phyloP scores from a whole-genome alignment of 306 rosid genomes.

The Corylus avellana region DNA sequence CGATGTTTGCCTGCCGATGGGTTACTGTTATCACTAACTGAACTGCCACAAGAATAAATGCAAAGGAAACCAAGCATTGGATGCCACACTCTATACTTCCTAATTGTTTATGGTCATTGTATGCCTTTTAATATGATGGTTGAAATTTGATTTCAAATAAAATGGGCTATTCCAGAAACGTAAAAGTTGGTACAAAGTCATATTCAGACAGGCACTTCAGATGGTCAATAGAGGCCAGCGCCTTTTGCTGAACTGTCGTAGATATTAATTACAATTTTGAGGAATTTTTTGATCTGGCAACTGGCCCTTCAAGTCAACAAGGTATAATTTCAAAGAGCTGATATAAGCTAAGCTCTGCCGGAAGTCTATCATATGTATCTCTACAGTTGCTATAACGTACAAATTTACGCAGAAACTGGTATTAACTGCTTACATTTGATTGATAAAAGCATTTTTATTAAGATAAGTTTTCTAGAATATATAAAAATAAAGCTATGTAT shows the following conservation, averaged over 20 bases:
- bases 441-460: background rate
- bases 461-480: background rate
- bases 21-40: slow-evolving; percentile 12
- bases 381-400: background rate
- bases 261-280: background rate
- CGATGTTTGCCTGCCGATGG: slow-evolving; percentile 63
- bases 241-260: background rate
- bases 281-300: background rate
- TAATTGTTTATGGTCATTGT: background rate
- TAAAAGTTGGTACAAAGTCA: background rate
- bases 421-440: background rate
- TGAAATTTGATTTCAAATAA: background rate
- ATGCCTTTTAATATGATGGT: background rate
- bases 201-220: background rate
- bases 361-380: background rate
- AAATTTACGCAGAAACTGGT: background rate
- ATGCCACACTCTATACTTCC: background rate
- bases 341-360: background rate
- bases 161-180: background rate
- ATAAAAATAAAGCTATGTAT: background rate
- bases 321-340: background rate
- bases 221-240: too few species aligned
- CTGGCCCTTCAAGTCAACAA: background rate
- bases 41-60: slow-evolving; percentile 14
- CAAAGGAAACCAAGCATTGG: slow-evolving; percentile 17